These are phyloP conservation scores for Penicillium coprophilum DNA, from an alignment of 495 filamentous ascomycete genomes.

Conservation along the genomic window DNA sequence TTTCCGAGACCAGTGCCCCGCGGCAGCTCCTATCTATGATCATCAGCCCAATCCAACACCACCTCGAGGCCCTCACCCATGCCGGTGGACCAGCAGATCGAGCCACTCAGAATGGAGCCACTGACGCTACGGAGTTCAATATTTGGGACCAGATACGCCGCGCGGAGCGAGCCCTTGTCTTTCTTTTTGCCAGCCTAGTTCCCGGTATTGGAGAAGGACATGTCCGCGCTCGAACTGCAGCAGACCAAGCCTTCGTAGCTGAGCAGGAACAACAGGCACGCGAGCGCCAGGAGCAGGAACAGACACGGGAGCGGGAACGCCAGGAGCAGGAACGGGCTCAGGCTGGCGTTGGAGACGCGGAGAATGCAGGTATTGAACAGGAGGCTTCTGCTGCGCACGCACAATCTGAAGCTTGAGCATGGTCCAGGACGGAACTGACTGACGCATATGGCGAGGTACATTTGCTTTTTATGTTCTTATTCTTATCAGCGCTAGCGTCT, in stretches of 20 bases:
- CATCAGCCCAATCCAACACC: conserved; percentile 63
- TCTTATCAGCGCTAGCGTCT: neutral
- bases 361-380: neutral
- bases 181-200: conserved; percentile 82
- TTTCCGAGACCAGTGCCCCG: conserved; percentile 65
- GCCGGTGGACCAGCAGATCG: conserved; percentile 35
- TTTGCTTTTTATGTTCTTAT: neutral
- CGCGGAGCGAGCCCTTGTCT: conserved; percentile 69
- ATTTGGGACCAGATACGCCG: conserved; percentile 54
- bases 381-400: neutral
- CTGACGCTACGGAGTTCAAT: neutral
- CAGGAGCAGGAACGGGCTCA: neutral
- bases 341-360: neutral
- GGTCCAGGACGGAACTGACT: neutral
- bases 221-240: conserved; percentile 66
- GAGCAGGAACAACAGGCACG: conserved; percentile 46
- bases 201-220: conserved; percentile 84
- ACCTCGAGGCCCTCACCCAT: conserved; percentile 71
- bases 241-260: conserved; percentile 39
- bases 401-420: neutral
- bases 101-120: conserved; percentile 24
- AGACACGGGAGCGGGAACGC: neutral
- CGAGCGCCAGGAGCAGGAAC: conserved; percentile 7
- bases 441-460: neutral
- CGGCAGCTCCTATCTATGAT: conserved; percentile 55